These are phyloP conservation scores for Penstemon eatonii DNA, from an alignment of 257 asterid species.

Conservation along the genomic window DNA sequence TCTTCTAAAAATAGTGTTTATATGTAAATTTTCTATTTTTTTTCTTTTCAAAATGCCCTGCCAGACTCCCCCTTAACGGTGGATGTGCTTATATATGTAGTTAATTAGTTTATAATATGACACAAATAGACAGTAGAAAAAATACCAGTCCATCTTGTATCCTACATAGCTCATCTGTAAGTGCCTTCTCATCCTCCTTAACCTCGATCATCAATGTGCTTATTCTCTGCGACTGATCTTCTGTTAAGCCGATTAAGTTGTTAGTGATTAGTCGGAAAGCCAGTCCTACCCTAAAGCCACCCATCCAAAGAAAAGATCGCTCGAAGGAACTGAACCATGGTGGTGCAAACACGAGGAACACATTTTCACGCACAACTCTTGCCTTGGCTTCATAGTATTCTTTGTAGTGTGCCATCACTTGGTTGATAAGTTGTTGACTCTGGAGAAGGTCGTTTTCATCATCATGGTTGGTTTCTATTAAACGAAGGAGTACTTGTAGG, in stretches of 20 bases:
- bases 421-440: slow-evolving; percentile 25
- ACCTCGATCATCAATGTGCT: slow-evolving; percentile 25
- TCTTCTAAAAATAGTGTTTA: no score
- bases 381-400: slow-evolving; percentile 35
- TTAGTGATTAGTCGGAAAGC: slow-evolving; percentile 23
- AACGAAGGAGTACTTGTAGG: slow-evolving; percentile 6
- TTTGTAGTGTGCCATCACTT: slow-evolving; percentile 26
- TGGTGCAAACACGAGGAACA: slow-evolving; percentile 35
- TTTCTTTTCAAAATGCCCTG: background rate
- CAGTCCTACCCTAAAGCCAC: slow-evolving; percentile 35
- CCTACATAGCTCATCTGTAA: slow-evolving; percentile 24
- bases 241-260: slow-evolving; percentile 29
- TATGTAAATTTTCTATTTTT: background rate
- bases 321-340: slow-evolving; percentile 40
- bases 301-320: slow-evolving; percentile 36
- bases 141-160: slow-evolving; percentile 35
- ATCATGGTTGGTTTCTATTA: background rate
- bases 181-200: slow-evolving; percentile 28
- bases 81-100: background rate
- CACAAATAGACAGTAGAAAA: background rate
- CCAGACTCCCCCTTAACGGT: background rate
- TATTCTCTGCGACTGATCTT: slow-evolving; percentile 35
- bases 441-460: slow-evolving; percentile 15
- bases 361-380: slow-evolving; percentile 29
- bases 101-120: background rate